Conservation (phyloP, 129 eudicot species). For the Lactuca saligna region DNA sequence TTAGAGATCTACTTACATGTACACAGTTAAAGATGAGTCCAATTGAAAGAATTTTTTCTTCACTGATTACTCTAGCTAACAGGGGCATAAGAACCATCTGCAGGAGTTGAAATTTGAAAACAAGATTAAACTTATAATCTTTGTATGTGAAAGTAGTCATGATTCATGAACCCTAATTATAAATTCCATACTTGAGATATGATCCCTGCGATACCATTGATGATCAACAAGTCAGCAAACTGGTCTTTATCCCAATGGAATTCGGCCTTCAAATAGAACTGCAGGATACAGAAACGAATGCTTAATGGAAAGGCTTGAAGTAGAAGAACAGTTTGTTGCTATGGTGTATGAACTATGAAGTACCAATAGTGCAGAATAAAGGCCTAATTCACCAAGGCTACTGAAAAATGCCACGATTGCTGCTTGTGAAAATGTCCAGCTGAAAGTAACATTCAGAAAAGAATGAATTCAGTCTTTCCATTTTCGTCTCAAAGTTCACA, state of each 20-base stretch:
- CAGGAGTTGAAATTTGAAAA: conserved; percentile 5
- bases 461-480: not conserved
- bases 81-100: conserved; percentile 84
- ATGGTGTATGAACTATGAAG: conserved; percentile 12
- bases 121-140: not conserved
- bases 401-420: conserved; percentile 69
- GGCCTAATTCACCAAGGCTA: conserved; percentile 66
- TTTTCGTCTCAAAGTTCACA: not conserved
- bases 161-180: not conserved
- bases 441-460: conserved; percentile 32
- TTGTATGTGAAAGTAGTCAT: not conserved
- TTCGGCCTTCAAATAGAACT: conserved; percentile 79
- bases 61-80: conserved; percentile 59
- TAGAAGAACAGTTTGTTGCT: not conserved
- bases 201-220: conserved; percentile 72
- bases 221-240: conserved; percentile 84
- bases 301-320: conserved; percentile 4
- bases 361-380: conserved; percentile 62
- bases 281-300: conserved; percentile 9
- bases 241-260: conserved; percentile 80
- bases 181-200: conserved; percentile 65
- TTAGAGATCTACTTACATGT: conserved; percentile 43
- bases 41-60: conserved; percentile 68
- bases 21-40: conserved; percentile 64
- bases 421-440: conserved; percentile 66